A percentile compares a stretch with the other conserved stretches of the same genome.
These are phyloP conservation scores for Lyophyllum semitale DNA, from an alignment of 768 basidiomycete species.

Conservation along the genomic window DNA sequence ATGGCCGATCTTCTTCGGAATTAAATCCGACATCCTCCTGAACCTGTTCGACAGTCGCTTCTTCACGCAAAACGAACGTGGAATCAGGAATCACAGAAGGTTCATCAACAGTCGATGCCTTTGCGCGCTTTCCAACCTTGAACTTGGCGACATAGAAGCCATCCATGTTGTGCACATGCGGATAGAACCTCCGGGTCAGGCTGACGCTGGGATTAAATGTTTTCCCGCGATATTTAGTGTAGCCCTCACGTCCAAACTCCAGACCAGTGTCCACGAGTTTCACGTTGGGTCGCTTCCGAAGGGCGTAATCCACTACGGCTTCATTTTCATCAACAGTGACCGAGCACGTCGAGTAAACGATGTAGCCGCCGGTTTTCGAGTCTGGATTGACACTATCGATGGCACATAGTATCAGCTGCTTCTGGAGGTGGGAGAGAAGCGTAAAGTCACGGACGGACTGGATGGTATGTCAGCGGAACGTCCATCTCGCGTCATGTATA, in stretches of 20 bases:
- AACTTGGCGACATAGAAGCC: constrained; percentile 99
- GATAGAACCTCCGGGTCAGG: constrained; percentile 88
- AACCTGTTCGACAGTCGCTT: constrained; percentile 26
- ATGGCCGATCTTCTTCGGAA: constrained; percentile 72
- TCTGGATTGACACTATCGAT: constrained; percentile 93
- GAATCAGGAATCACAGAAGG: constrained; percentile 20
- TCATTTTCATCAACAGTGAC: constrained; percentile 99
- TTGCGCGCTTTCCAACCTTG: constrained; percentile 83
- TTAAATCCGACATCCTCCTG: constrained; percentile 63
- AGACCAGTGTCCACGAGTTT: constrained; percentile 92
- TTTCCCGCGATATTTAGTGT: constrained; percentile 89
- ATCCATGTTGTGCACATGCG: constrained; percentile 99
- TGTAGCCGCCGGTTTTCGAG: constrained; percentile 88
- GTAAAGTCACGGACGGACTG: constrained; percentile 95
- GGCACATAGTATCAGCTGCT: constrained; percentile 96
- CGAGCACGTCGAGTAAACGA: constrained; percentile 98
- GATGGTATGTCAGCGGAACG: neutral
- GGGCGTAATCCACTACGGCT: constrained; percentile 95
- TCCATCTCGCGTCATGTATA: neutral
- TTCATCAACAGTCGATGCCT: constrained; percentile 36
- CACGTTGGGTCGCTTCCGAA: constrained; percentile 90
- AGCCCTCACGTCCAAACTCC: constrained; percentile 92
- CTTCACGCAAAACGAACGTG: constrained; percentile 26
- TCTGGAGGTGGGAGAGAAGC: constrained; percentile 95
- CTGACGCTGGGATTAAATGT: constrained; percentile 76